These are phyloP conservation scores for Candida chauliodis DNA, from an alignment of 805 yeast species.

Conservation along the genomic window DNA sequence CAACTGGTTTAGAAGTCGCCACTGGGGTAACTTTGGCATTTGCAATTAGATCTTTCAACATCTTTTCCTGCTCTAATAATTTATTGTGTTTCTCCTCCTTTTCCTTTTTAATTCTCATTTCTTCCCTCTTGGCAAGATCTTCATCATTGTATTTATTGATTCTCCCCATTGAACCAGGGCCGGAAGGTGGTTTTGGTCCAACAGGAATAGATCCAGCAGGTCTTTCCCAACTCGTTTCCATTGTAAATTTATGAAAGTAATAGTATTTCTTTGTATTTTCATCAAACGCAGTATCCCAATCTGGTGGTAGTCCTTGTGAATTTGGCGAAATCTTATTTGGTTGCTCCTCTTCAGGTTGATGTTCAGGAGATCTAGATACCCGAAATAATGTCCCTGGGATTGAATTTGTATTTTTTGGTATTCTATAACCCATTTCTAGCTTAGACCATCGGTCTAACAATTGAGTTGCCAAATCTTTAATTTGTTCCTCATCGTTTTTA, in stretches of 20 bases:
- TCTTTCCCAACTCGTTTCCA: conserved; percentile 56
- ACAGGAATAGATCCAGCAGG: conserved; percentile 42
- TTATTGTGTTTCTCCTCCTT: conserved; percentile 31
- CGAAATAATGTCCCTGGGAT: conserved; percentile 15
- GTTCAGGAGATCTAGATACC: conserved; percentile 19
- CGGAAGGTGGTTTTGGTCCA: conserved; percentile 22
- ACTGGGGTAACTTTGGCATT: conserved; percentile 16
- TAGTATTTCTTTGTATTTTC: conserved; percentile 42
- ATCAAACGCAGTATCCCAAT: conserved; percentile 63
- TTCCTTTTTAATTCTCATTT: conserved; percentile 28
- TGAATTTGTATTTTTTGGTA: conserved; percentile 48
- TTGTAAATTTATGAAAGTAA: conserved; percentile 50
- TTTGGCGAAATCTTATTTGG: not conserved
- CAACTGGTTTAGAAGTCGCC: not conserved
- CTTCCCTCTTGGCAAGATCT: conserved; percentile 29
- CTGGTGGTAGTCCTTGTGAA: conserved; percentile 44
- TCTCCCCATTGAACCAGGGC: conserved; percentile 9
- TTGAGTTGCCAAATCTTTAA: conserved; percentile 34
- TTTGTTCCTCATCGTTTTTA: conserved; percentile 20
- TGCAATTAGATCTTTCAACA: conserved; percentile 32
- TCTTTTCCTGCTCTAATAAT: conserved; percentile 31
- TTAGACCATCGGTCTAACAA: conserved; percentile 67
- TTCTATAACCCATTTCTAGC: conserved; percentile 79
- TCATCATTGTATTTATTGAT: conserved; percentile 12
- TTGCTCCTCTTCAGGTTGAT: not conserved